Base-by-base conservation (phyloP, 2,329 filamentous ascomycete genomes). In the Fusarium sp. region DNA sequence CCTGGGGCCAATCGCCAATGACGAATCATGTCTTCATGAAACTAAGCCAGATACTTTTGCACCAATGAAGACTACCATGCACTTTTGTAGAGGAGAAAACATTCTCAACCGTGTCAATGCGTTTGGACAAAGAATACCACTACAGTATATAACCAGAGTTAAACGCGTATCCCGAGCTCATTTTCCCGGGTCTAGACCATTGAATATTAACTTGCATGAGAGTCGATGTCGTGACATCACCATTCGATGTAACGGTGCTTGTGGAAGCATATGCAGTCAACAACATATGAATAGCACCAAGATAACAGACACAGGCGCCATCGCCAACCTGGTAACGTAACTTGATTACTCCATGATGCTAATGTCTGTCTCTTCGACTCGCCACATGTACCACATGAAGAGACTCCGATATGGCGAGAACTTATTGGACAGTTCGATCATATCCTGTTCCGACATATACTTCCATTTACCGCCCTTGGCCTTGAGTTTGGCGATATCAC, bases 371-470 rank as follows among this genome's bases (percentile, higher is more conserved):
- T 94, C 89, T 77, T 91, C 92, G 13, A 95, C 90, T 63, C 91
- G 85, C 94, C 95, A 98, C 92, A 97, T 97, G 78, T 97, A 97
- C 94, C 94, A 98, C 94, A 98, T 98, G 76, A 97, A 97, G 45
- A 98, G 79, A 74, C 91, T 96, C 77, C 94, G 91, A 81, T 97
- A 98, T 6, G 95, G 96, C 61, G 87, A 86, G 79, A 97, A 99
- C 77, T 85, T 89, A 61, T 91, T 92, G 14, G 93, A 90, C 70
- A 93, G 85, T 71, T 94, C 92, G 65, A 91, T 79, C 96, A 99
- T 98, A 65, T 98, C 96, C 77, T 90, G 88, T 82, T 98, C 96
- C 37, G 87, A 88, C 94, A 98, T 97, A 79, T 98, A 99, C 84
- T 98, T 98, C 91, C 94, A 98, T 83, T 98, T 98, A 46, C 93